Conservation (phyloP, 129 eudicot species). For the Tanacetum coccineum region DNA sequence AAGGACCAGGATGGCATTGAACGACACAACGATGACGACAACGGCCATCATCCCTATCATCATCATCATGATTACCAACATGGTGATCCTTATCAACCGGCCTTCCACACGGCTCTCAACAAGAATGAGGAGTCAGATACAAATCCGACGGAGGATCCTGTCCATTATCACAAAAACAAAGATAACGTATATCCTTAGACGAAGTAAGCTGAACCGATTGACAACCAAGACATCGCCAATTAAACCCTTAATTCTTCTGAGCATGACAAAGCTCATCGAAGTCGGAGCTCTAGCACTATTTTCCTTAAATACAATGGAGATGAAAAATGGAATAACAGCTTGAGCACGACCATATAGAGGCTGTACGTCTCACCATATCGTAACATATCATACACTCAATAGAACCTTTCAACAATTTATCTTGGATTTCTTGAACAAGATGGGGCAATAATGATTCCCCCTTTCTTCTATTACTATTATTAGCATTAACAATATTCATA, state of each 20-base stretch:
- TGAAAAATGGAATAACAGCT: slow-evolving; percentile 89
- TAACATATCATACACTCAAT: slow-evolving; percentile 98
- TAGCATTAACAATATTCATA: slow-evolving; percentile 30
- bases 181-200: slow-evolving; percentile 69
- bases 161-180: slow-evolving; percentile 92
- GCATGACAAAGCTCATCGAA: slow-evolving; percentile 72
- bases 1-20: slow-evolving; percentile 98
- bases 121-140: slow-evolving; percentile 90
- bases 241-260: slow-evolving; percentile 81
- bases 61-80: slow-evolving; percentile 30
- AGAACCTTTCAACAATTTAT: slow-evolving; percentile 60
- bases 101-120: slow-evolving; percentile 96
- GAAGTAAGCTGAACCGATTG: slow-evolving; percentile 87
- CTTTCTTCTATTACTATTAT: slow-evolving; percentile 34
- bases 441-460: slow-evolving; percentile 53
- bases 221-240: slow-evolving; percentile 98
- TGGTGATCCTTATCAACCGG: slow-evolving; percentile 62
- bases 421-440: slow-evolving; percentile 94
- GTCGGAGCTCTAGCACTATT: slow-evolving; percentile 99
- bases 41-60: slow-evolving; percentile 37
- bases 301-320: slow-evolving; percentile 70
- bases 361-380: slow-evolving; percentile 89
- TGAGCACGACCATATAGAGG: slow-evolving; percentile 89
- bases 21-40: slow-evolving; percentile 92
- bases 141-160: slow-evolving; percentile 84